Evolutionary conservation across 345 rosid species (phyloP), one percentile per base, ranked within the genome.

Genomic region (Melaleuca quinquenervia): DNA sequence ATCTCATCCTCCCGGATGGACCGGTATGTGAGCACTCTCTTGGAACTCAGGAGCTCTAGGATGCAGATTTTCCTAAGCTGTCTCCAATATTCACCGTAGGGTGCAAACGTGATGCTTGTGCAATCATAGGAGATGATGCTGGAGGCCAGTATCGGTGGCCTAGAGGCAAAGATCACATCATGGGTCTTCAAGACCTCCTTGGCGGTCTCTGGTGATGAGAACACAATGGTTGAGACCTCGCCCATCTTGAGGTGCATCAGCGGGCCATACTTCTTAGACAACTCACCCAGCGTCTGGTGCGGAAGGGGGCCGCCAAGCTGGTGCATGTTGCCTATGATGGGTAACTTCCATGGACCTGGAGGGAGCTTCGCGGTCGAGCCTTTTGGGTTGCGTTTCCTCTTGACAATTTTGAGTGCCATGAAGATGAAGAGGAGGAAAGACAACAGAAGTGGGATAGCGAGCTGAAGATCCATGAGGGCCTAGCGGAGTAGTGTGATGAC

Each of bases 291-390:
- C 27, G 85, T 48, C 32, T 8, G 86, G 82, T 89, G 91, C 4
- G 87, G 86, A 18, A 85, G 82, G 15, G 88, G 80, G 8, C 78
- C 70, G 6, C 13, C 21, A 3, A 88, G 86, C 83, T 85, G 90
- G 85, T 87, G 90, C 75, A 87, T 50, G 90, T 88, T 89, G 51
- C 91, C 90, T 13, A 90, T 36, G 32, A 91, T 29, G 50, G 91
- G 90, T 5, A 90, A 86, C 78, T 84, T 86, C 74, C 60, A 51
- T 18, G 91, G 93, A 50, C 91, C 91, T 45, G 92, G 89, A 49
- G 89, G 89, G 15, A 88, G 87, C 54, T 60, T 88, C 82, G 29
- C 21, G 36, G 76, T 50, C n/a, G 83, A 51, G 27, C 62, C 74
- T 7, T 50, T 29, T 9, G 80, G 41, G 70, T 82, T 84, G 21